Conservation (phyloP, 306 rosid genomes). For the Lathyrus oleraceus region DNA sequence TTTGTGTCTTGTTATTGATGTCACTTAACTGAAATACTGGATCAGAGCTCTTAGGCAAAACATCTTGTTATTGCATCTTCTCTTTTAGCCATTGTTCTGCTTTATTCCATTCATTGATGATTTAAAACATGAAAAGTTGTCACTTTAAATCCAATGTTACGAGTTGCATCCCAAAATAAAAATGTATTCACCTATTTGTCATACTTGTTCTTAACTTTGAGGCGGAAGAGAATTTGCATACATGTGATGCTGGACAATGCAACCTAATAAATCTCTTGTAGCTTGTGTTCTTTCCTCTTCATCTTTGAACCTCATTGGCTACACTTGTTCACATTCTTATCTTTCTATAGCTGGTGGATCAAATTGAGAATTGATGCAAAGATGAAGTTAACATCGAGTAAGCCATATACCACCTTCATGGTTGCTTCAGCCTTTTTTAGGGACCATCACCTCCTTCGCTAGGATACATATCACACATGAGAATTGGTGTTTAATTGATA, state of each 20-base stretch:
- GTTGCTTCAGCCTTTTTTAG: no score
- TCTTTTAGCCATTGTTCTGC: conserved; percentile 82
- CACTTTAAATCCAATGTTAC: conserved; percentile 15
- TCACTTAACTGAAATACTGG: conserved; percentile 54
- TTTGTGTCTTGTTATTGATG: conserved; percentile 56
- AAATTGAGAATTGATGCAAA: no score
- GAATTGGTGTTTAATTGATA: no score
- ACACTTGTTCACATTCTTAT: no score
- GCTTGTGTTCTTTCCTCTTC: conserved; percentile 68
- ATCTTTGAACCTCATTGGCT: conserved; percentile 44
- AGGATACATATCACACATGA: no score
- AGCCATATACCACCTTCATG: no score
- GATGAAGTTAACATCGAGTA: no score
- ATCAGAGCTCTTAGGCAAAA: conserved; percentile 60
- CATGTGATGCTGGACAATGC: conserved; percentile 42
- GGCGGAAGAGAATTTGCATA: conserved; percentile 37
- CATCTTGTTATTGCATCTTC: conserved; percentile 62
- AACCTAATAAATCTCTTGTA: conserved; percentile 43
- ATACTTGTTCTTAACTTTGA: conserved; percentile 43
- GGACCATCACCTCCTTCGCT: no score
- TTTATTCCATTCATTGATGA: conserved; percentile 60
- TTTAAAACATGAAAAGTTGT: conserved; percentile 33
- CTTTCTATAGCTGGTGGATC: no score
- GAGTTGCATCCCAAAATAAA: background rate
- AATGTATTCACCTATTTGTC: background rate